Conservation (phyloP, 2,329 filamentous ascomycete genomes). For the Penicillium crustosum region DNA sequence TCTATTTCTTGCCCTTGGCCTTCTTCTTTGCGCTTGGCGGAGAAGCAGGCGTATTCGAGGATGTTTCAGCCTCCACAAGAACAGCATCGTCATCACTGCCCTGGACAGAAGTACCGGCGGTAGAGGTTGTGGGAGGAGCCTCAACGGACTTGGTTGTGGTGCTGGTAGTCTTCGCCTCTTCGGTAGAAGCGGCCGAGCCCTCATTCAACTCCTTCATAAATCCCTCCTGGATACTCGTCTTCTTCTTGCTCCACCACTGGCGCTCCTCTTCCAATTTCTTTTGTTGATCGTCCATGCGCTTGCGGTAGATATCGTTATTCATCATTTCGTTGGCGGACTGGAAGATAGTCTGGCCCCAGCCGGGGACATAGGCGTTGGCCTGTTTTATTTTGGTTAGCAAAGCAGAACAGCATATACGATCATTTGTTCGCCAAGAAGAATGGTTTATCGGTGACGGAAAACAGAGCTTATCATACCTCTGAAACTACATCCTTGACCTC, state of each 20-base stretch:
- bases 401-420: constrained; percentile 16
- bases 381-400: constrained; percentile 40
- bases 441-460: background rate
- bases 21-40: constrained; percentile 40
- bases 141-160: constrained; percentile 21
- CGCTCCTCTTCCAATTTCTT: constrained; percentile 70
- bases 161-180: constrained; percentile 19
- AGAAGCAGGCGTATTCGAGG: constrained; percentile 30
- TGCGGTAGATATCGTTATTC: constrained; percentile 74
- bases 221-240: constrained; percentile 67
- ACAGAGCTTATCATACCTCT: constrained; percentile 62
- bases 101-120: constrained; percentile 35
- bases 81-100: constrained; percentile 72
- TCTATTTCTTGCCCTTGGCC: constrained; percentile 50
- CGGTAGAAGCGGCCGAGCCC: constrained; percentile 17
- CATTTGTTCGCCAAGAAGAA: background rate
- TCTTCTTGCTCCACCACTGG: constrained; percentile 89
- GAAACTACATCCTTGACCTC: constrained; percentile 91
- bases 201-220: constrained; percentile 78
- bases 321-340: constrained; percentile 96
- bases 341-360: constrained; percentile 95
- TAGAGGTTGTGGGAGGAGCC: constrained; percentile 26
- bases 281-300: constrained; percentile 73
- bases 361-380: constrained; percentile 85
- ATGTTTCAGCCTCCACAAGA: constrained; percentile 65